Percentiles rank a stretch among this genome's conserved stretches.
phyloP scores from a whole-genome alignment of 2,329 filamentous ascomycete genomes.

The Macrophomina phaseolina region DNA sequence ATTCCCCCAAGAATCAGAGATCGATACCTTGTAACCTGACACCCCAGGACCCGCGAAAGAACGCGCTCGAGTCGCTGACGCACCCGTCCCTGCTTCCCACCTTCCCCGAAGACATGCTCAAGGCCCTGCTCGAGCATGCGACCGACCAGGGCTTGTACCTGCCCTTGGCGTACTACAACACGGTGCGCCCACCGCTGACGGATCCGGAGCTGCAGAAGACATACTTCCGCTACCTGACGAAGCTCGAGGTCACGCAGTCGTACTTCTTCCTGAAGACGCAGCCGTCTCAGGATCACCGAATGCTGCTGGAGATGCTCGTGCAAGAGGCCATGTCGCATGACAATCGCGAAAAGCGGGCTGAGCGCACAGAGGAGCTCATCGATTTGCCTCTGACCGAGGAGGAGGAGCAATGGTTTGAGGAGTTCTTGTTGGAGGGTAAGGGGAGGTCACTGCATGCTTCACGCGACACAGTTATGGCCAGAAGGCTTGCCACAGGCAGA shows the following conservation, averaged over 20 bases:
- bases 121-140: slow-evolving; percentile 68
- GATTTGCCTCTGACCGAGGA: slow-evolving; percentile 72
- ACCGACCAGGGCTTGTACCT: slow-evolving; percentile 63
- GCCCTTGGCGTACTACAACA: slow-evolving; percentile 78
- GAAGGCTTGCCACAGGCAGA: slow-evolving; percentile 71
- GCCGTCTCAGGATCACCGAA: slow-evolving; percentile 64
- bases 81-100: slow-evolving; percentile 81
- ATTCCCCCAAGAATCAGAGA: neutral
- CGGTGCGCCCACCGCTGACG: slow-evolving; percentile 74
- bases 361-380: slow-evolving; percentile 71
- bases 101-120: slow-evolving; percentile 82
- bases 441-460: slow-evolving; percentile 69
- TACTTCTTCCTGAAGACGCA: slow-evolving; percentile 74
- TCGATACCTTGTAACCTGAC: neutral
- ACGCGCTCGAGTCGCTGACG: slow-evolving; percentile 75
- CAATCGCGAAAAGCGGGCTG: slow-evolving; percentile 48
- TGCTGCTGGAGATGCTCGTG: slow-evolving; percentile 72
- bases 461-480: slow-evolving; percentile 76
- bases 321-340: slow-evolving; percentile 36
- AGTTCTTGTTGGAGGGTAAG: slow-evolving; percentile 68
- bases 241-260: slow-evolving; percentile 72
- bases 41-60: slow-evolving; percentile 18
- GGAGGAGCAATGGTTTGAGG: slow-evolving; percentile 78
- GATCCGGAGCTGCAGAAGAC: slow-evolving; percentile 65
- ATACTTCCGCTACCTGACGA: slow-evolving; percentile 72